A percentile compares a stretch with the other conserved stretches of the same genome.
These are phyloP conservation scores for Yamadazyma mexicana DNA, from an alignment of 1,139 yeast genomes.

Conservation along the genomic window DNA sequence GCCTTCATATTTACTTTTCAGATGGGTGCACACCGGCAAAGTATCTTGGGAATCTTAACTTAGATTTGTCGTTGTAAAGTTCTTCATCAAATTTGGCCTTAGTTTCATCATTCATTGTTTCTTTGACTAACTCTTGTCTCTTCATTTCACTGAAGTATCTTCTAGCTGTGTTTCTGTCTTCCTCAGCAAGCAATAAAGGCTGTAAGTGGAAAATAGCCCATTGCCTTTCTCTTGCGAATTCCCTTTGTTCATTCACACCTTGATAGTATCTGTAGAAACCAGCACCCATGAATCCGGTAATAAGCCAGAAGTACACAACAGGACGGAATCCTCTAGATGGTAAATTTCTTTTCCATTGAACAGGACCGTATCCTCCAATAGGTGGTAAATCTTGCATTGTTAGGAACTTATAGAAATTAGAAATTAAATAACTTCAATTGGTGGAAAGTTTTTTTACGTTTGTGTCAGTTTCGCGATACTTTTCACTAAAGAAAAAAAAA, in stretches of 20 bases:
- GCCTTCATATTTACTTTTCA: constrained; percentile 18
- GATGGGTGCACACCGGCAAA: constrained; percentile 44
- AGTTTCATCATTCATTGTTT: constrained; percentile 41
- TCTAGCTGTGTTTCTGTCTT: constrained; percentile 77
- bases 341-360: constrained; percentile 87
- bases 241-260: constrained; percentile 77
- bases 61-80: constrained; percentile 46
- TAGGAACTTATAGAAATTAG: constrained; percentile 6
- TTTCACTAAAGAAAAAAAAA: too few species aligned
- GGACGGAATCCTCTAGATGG: constrained; percentile 88
- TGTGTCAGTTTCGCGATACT: neutral
- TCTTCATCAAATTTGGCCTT: constrained; percentile 46
- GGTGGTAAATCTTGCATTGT: constrained; percentile 84
- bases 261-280: constrained; percentile 69
- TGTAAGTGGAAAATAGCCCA: constrained; percentile 77
- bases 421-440: constrained; percentile 15
- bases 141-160: constrained; percentile 66
- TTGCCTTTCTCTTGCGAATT: constrained; percentile 70
- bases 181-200: constrained; percentile 80
- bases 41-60: constrained; percentile 46
- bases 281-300: constrained; percentile 63
- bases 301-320: constrained; percentile 63
- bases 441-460: constrained; percentile 17
- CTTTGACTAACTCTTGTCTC: constrained; percentile 60
- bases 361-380: constrained; percentile 79